Base-by-base conservation (phyloP, 2,329 filamentous ascomycete genomes). In the Cadophora gregata region DNA sequence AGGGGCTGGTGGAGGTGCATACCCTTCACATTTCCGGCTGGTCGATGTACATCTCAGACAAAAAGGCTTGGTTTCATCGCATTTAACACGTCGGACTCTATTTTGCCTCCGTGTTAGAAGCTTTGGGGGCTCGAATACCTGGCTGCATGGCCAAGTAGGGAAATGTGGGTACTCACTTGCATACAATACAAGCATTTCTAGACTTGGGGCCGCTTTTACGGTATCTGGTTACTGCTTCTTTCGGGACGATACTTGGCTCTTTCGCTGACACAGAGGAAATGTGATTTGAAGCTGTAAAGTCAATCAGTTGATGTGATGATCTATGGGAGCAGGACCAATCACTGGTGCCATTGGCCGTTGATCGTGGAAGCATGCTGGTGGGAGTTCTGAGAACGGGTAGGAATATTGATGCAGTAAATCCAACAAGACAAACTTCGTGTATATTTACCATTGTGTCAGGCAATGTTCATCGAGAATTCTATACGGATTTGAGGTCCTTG, bases 51-150 rank as follows among this genome's bases (percentile, higher is more conserved):
- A 64, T n/a, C 56, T 27, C 2, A 16, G 42, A 24, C 62, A 64
- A 14, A 27, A 27, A 2, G 62, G 62, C 12, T 64, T 60, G 1
- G 55, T 64, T 45, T 64, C 53, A 24, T 64, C 62, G 27, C 62
- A 64, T 31, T 64, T 64, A 4, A 64, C 42, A 33, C 55, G 62
- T 1, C 62, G 62, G 33, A 64, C 36, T 45, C 62, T 64, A 38
- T 16, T 4, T 42, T 42, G 7, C 14, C 38, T 4, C n/a, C 38
- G 38, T 61, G 59, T 56, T 33, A 56, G 53, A 21, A 21, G 38
- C 8, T 12, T 16, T 42, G 38, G 31, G n/a, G 31, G 10, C 31
- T 25, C 51, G 25, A 14, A 24, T 31, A 1, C 25, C 31, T 55
- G 31, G 51, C 12, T 29, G 25, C 1, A 24, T 24, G 19, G 50